Percentiles rank a stretch among this genome's conserved stretches.
Evolutionary conservation across 495 filamentous ascomycete species (phyloP).

Genomic region (Penicillium paxilli): DNA sequence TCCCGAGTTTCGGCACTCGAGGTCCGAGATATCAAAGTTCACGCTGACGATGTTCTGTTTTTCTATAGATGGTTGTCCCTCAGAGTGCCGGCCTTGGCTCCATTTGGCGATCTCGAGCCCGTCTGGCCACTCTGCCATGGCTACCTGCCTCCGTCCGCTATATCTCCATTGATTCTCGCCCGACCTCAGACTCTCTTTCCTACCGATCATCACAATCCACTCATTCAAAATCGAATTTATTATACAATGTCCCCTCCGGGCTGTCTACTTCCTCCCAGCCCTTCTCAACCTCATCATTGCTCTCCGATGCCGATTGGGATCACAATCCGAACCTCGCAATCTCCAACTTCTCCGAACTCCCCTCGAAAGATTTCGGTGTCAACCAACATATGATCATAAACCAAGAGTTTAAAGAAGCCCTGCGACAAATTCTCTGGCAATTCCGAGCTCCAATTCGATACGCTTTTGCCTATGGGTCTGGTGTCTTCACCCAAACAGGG

Average conservation of each 20-base stretch:
- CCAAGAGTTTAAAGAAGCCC: constrained; percentile 85
- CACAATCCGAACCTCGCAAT: constrained; percentile 74
- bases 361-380: constrained; percentile 83
- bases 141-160: constrained; percentile 25
- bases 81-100: constrained; percentile 23
- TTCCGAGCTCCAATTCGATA: constrained; percentile 93
- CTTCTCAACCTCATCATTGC: constrained; percentile 39
- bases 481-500: constrained; percentile 84
- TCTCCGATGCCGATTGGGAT: constrained; percentile 66
- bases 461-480: constrained; percentile 95
- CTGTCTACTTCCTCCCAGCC: constrained; percentile 24
- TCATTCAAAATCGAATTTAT: constrained; percentile 11
- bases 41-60: constrained; percentile 5
- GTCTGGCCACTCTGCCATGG: constrained; percentile 15
- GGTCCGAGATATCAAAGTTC: neutral
- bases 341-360: constrained; percentile 80
- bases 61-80: constrained; percentile 26
- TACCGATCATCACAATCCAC: constrained; percentile 11
- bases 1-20: constrained; percentile 9
- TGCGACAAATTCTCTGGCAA: constrained; percentile 87
- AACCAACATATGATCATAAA: constrained; percentile 96
- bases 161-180: constrained; percentile 27
- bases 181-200: constrained; percentile 21
- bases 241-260: constrained; percentile 14
- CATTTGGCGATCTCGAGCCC: constrained; percentile 25